Percentiles rank a stretch among this genome's conserved stretches.
phyloP scores from a whole-genome alignment of 257 asterid species.

The Petrea volubilis region DNA sequence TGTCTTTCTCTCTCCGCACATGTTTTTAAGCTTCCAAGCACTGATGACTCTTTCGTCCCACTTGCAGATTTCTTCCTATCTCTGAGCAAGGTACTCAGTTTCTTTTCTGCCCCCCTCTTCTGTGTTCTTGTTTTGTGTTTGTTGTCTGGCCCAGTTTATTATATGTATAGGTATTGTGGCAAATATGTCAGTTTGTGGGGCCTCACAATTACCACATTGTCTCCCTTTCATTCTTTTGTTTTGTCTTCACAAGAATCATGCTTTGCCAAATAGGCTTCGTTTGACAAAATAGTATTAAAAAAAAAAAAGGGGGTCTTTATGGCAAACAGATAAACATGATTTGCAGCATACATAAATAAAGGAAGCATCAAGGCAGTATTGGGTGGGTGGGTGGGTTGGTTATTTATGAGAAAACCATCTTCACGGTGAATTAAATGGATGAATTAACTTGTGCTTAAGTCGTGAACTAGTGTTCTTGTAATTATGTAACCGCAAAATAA shows the following conservation, averaged over 20 bases:
- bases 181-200: conserved; percentile 14
- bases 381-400: no score
- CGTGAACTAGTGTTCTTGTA: no score
- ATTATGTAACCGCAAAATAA: no score
- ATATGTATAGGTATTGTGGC: background rate
- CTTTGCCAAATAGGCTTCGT: background rate
- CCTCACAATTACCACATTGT: background rate
- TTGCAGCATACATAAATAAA: no score
- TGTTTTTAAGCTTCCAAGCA: conserved; percentile 29
- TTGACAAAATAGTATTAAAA: background rate
- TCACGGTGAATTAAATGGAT: no score
- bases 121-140: background rate
- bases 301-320: no score
- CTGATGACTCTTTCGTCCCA: background rate
- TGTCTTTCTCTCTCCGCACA: no score
- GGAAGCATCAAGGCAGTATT: no score
- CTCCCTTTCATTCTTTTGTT: background rate
- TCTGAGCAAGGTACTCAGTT: conserved; percentile 26
- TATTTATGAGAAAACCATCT: no score
- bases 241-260: background rate
- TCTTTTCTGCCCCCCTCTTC: background rate
- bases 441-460: background rate
- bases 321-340: no score
- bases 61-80: conserved; percentile 18
- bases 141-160: background rate